Evolutionary conservation across 306 rosid species (phyloP), one percentile per base, ranked within the genome.

Genomic region (Quercus parvula): DNA sequence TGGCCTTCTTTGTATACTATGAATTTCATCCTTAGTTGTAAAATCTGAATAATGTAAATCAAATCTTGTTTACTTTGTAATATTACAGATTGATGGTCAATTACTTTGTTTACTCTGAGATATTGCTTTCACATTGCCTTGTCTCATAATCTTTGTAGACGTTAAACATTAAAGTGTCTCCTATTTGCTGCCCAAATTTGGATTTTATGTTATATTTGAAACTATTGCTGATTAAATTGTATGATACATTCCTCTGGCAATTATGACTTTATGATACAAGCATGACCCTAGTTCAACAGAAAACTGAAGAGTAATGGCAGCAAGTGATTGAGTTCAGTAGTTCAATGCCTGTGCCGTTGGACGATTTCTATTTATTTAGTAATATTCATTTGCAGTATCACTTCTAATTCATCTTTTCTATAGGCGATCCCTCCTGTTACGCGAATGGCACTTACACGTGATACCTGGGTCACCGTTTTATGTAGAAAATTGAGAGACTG

Each of bases 401-500:
- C 75, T 56, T 75, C 49, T 78, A 22, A 73, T 70, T 52, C 64
- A 73, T 73, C 56, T 84, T 72, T 84, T 87, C 5, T 83, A 69
- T 78, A 96, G 99, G 98, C 96, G 28, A 96, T 96, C 83, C 99
- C 99, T 86, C 99, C 99, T 58, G 75, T 96, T 80, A 96, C 94
- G 4, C 87, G 99, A 78, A 91, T 93, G 97, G 99, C 99, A 72
- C 98, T 96, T 78, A 96, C 99, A 66, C 94, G 97, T 59, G 93
- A 90, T 84, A 90, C 98, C 25, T 96, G 99, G 99, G 85, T 96
- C 85, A 96, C 99, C 0, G 94, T 93, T 64, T 88, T 96, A 78
- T 96, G 99, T 89, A 86, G 99, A 85, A 96, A 96, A 91, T 86
- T 96, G 88, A 92, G 97, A 86, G 99, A 93, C 76, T 96, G 99